A percentile compares a stretch with the other conserved stretches of the same genome.
Conservation (phyloP, 2,329 filamentous ascomycete genomes). For the Talaromyces sp. region DNA sequence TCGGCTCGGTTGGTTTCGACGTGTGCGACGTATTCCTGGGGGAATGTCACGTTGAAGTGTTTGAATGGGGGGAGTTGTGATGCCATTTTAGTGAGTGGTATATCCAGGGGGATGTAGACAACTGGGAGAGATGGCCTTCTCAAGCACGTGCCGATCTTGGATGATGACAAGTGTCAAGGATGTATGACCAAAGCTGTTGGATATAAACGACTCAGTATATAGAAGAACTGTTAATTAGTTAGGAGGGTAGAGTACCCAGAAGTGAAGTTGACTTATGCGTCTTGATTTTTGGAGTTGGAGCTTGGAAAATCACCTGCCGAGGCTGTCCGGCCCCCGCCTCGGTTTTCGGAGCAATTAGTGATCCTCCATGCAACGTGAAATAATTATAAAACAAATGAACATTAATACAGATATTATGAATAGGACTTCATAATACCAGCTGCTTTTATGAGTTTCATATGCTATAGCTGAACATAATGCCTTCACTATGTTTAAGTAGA, state of each 20-base stretch:
- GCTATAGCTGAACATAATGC: not conserved
- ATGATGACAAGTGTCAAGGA: not conserved
- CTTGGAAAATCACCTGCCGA: not conserved
- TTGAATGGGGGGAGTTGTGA: conserved; percentile 23
- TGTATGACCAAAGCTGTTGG: not conserved
- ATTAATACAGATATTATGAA: too few species aligned
- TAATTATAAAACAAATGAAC: too few species aligned
- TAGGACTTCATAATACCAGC: not conserved
- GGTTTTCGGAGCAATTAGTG: not conserved
- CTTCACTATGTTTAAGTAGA: not conserved
- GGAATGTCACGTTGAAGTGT: conserved; percentile 69
- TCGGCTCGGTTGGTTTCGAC: conserved; percentile 83
- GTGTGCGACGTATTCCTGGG: conserved; percentile 70
- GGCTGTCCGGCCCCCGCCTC: not conserved
- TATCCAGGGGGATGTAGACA: not conserved
- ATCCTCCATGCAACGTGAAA: not conserved
- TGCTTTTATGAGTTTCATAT: not conserved
- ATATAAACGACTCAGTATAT: too few species aligned
- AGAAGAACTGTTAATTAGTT: too few species aligned
- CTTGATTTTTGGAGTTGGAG: not conserved
- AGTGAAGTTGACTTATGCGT: not conserved
- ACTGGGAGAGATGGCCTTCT: not conserved
- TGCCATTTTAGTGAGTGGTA: not conserved
- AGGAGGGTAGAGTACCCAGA: not conserved
- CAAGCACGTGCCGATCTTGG: not conserved